phyloP scores from a whole-genome alignment of 1,284 basidiomycete genomes.

The Apiotrichum mycotoxinovorans region DNA sequence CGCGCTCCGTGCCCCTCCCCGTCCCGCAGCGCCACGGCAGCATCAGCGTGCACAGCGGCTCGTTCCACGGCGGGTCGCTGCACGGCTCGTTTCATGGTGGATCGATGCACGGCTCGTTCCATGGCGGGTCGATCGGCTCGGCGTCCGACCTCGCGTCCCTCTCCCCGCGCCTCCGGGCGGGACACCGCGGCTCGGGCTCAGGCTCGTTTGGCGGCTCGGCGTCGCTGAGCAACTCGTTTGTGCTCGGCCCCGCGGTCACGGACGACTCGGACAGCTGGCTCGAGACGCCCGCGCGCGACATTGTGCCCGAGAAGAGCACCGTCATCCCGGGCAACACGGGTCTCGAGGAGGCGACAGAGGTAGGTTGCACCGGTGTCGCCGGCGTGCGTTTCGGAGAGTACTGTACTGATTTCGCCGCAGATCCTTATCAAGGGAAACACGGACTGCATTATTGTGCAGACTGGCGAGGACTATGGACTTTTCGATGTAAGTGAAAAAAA shows the following conservation, averaged over 20 bases:
- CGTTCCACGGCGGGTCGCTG: neutral
- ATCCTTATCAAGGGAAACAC: constrained; percentile 23
- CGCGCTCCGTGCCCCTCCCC: constrained; percentile 21
- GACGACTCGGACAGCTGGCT: constrained; percentile 30
- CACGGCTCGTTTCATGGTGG: constrained; percentile 7
- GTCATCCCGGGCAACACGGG: constrained; percentile 21
- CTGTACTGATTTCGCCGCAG: constrained; percentile 9
- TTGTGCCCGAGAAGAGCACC: constrained; percentile 2
- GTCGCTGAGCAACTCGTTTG: constrained; percentile 16
- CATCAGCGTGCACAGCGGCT: constrained; percentile 6
- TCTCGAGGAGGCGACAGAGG: constrained; percentile 39
- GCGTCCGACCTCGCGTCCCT: constrained; percentile 15
- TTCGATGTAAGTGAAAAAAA: constrained; percentile 32
- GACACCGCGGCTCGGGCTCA: constrained; percentile 7
- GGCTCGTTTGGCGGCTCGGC: constrained; percentile 13
- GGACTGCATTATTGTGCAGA: constrained; percentile 27
- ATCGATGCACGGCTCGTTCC: constrained; percentile 10
- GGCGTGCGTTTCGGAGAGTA: no score
- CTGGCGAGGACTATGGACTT: constrained; percentile 23
- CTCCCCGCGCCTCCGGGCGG: constrained; percentile 7
- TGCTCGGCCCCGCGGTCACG: constrained; percentile 12
- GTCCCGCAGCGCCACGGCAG: constrained; percentile 30
- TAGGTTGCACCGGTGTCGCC: constrained; percentile 14
- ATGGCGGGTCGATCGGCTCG: constrained; percentile 20
- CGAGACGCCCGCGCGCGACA: constrained; percentile 14